Conservation (phyloP, 139 green algal species). For the Chlorella sp. region DNA sequence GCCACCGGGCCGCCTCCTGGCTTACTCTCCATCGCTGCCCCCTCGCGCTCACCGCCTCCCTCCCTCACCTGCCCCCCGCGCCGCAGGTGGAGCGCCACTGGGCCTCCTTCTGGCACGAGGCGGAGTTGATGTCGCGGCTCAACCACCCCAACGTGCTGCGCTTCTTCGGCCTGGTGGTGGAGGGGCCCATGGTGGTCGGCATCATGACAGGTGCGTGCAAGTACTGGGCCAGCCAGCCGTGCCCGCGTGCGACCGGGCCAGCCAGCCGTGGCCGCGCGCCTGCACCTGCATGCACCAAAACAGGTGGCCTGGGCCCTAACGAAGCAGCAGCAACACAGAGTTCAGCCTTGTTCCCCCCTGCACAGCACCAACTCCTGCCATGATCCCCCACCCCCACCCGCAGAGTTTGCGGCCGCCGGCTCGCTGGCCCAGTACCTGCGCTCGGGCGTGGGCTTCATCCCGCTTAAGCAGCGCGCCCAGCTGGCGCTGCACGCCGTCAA, state of each 20-base stretch:
- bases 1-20: neutral
- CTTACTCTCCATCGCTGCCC: no score
- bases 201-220: constrained; percentile 75
- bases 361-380: neutral
- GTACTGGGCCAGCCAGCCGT: neutral
- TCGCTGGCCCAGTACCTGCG: constrained; percentile 66
- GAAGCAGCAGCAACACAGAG: no score
- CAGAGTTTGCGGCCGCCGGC: constrained; percentile 82
- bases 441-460: constrained; percentile 49
- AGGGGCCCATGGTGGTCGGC: constrained; percentile 57
- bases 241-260: neutral
- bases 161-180: constrained; percentile 88
- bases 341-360: neutral
- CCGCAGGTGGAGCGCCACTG: constrained; percentile 57
- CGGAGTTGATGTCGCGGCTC: constrained; percentile 78
- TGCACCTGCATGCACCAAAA: neutral
- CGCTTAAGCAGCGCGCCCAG: constrained; percentile 67
- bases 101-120: constrained; percentile 84
- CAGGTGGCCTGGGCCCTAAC: no score
- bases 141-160: constrained; percentile 95
- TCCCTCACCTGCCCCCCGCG: neutral
- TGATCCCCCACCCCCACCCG: neutral
- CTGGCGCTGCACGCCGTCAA: constrained; percentile 83
- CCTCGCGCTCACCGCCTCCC: neutral
- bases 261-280: neutral